These are phyloP conservation scores for Pholiota conissans DNA, from an alignment of 768 basidiomycete genomes.

Conservation along the genomic window DNA sequence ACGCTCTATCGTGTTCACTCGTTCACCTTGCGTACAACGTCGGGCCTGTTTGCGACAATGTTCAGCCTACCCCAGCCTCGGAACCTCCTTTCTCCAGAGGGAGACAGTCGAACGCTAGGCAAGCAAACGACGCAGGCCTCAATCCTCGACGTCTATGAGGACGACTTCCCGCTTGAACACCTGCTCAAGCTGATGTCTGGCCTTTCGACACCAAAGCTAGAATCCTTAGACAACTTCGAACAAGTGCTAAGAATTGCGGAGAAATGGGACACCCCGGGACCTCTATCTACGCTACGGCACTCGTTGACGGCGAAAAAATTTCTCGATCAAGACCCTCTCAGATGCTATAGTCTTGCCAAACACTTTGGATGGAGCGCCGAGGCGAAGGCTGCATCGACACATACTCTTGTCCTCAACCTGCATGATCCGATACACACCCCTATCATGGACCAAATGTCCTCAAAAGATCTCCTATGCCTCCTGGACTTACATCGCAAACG, in stretches of 20 bases:
- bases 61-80: slow-evolving; percentile 55
- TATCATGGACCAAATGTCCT: slow-evolving; percentile 46
- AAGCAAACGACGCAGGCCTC: slow-evolving; percentile 2
- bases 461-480: slow-evolving; percentile 53
- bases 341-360: slow-evolving; percentile 54
- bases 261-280: slow-evolving; percentile 71
- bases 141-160: slow-evolving; percentile 38
- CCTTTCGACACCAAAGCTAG: slow-evolving; percentile 46
- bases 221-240: slow-evolving; percentile 53
- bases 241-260: slow-evolving; percentile 60
- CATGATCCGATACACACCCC: slow-evolving; percentile 38
- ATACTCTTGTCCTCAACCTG: slow-evolving; percentile 57
- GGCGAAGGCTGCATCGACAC: slow-evolving; percentile 53
- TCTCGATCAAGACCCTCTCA: slow-evolving; percentile 43
- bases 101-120: slow-evolving; percentile 1
- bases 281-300: slow-evolving; percentile 54
- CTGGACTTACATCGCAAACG: slow-evolving; percentile 58
- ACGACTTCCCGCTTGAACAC: slow-evolving; percentile 48
- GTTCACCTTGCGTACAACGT: slow-evolving; percentile 55
- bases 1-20: slow-evolving; percentile 58
- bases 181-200: slow-evolving; percentile 61
- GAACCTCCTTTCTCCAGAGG: not conserved
- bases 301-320: slow-evolving; percentile 48
- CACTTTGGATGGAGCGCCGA: slow-evolving; percentile 66
- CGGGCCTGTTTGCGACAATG: slow-evolving; percentile 61